Conservation (phyloP, 768 basidiomycete genomes). For the Xerocomus spinulosus region DNA sequence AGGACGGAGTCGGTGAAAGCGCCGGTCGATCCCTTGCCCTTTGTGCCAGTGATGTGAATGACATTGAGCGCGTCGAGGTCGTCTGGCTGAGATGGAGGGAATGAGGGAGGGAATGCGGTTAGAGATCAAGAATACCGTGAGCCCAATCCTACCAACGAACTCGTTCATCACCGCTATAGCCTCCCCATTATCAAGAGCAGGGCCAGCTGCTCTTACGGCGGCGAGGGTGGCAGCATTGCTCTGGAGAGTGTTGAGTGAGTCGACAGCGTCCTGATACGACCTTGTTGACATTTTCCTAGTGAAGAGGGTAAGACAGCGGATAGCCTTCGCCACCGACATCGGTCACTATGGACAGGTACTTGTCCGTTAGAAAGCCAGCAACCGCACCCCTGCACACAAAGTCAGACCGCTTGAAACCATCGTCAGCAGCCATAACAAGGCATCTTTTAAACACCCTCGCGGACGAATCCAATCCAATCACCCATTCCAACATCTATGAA, state of each 20-base stretch:
- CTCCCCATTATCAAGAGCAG: slow-evolving; percentile 38
- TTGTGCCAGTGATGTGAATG: slow-evolving; percentile 95
- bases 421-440: slow-evolving; percentile 47
- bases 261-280: slow-evolving; percentile 70
- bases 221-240: slow-evolving; percentile 93
- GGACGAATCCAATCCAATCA: slow-evolving; percentile 71
- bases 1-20: slow-evolving; percentile 89
- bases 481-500: slow-evolving; percentile 60
- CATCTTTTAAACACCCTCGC: slow-evolving; percentile 58
- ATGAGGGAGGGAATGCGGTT: slow-evolving; percentile 10
- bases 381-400: slow-evolving; percentile 7
- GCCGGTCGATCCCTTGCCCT: slow-evolving; percentile 96
- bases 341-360: slow-evolving; percentile 23
- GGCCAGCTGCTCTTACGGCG: slow-evolving; percentile 70
- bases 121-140: slow-evolving; percentile 51
- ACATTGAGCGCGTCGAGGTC: slow-evolving; percentile 88
- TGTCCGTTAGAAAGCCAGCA: slow-evolving; percentile 23
- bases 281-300: slow-evolving; percentile 45
- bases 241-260: slow-evolving; percentile 74
- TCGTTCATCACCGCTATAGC: slow-evolving; percentile 89
- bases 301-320: slow-evolving; percentile 3
- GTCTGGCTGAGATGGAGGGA: slow-evolving; percentile 48
- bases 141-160: slow-evolving; percentile 82
- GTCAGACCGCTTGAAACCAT: slow-evolving; percentile 26
- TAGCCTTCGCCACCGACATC: background rate